phyloP scores from a whole-genome alignment of 1,139 yeast species.

The Saccharomyces hybrid region DNA sequence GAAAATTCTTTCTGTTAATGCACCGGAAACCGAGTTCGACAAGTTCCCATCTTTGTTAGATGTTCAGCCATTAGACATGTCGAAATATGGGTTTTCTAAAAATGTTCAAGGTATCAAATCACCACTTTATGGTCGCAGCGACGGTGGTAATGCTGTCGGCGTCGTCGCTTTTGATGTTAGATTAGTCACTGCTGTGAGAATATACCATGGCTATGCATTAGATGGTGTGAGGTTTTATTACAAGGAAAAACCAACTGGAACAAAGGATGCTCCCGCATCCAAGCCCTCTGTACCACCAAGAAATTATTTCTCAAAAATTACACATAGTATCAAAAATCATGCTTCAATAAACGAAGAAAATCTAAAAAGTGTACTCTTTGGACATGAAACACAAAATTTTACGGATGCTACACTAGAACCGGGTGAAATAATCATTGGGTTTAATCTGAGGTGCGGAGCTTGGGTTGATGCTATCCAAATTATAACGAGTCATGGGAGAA shows the following conservation, averaged over 20 bases:
- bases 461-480: conserved; percentile 87
- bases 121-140: conserved; percentile 36
- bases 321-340: conserved; percentile 20
- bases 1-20: conserved; percentile 42
- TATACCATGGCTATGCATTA: conserved; percentile 65
- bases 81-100: conserved; percentile 21
- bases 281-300: conserved; percentile 43
- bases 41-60: conserved; percentile 23
- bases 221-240: conserved; percentile 54
- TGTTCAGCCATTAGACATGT: conserved; percentile 19
- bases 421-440: conserved; percentile 54
- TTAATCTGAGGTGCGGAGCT: conserved; percentile 64
- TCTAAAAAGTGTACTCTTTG: conserved; percentile 40
- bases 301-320: conserved; percentile 34
- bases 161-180: conserved; percentile 22
- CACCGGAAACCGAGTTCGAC: conserved; percentile 31
- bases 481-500: conserved; percentile 48
- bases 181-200: conserved; percentile 42
- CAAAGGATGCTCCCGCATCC: conserved; percentile 5
- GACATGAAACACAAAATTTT: conserved; percentile 51
- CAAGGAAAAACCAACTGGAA: conserved; percentile 21
- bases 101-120: conserved; percentile 39
- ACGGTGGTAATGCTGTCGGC: conserved; percentile 25
- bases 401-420: conserved; percentile 47
- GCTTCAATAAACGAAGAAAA: conserved; percentile 6